Evolutionary conservation across 495 filamentous ascomycete species (phyloP).

Genomic region (Cryomyces antarcticus): DNA sequence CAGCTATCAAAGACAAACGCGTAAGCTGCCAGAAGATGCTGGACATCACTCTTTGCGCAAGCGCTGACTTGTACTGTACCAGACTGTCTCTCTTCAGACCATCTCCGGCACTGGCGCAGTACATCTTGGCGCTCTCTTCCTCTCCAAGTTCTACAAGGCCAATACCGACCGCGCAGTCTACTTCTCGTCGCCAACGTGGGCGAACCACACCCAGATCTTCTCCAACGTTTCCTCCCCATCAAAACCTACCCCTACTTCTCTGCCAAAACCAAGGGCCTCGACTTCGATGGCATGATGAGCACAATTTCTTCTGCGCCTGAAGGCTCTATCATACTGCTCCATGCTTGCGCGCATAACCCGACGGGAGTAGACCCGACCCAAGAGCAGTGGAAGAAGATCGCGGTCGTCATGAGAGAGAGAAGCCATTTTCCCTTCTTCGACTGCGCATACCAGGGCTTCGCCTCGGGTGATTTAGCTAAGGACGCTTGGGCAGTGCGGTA

Average conservation of each 20-base stretch:
- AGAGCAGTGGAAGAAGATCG: constrained; percentile 87
- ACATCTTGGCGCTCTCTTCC: constrained; percentile 73
- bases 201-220: constrained; percentile 98
- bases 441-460: constrained; percentile 94
- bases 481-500: constrained; percentile 84
- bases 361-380: constrained; percentile 90
- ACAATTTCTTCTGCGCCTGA: constrained; percentile 46
- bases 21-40: constrained; percentile 16
- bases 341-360: constrained; percentile 95
- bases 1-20: constrained; percentile 68
- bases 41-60: background rate
- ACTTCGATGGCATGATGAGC: constrained; percentile 69
- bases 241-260: constrained; percentile 87
- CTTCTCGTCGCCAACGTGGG: constrained; percentile 89
- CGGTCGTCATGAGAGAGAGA: constrained; percentile 46
- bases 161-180: constrained; percentile 46
- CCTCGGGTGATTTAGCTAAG: constrained; percentile 64
- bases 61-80: background rate
- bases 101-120: constrained; percentile 87
- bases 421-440: constrained; percentile 98
- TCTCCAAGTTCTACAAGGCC: constrained; percentile 50
- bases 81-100: constrained; percentile 27
- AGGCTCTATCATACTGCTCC: constrained; percentile 72
- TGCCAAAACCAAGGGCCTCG: constrained; percentile 65
- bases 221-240: constrained; percentile 65